phyloP scores from a whole-genome alignment of 2,329 filamentous ascomycete genomes.

The Curvularia lunata region DNA sequence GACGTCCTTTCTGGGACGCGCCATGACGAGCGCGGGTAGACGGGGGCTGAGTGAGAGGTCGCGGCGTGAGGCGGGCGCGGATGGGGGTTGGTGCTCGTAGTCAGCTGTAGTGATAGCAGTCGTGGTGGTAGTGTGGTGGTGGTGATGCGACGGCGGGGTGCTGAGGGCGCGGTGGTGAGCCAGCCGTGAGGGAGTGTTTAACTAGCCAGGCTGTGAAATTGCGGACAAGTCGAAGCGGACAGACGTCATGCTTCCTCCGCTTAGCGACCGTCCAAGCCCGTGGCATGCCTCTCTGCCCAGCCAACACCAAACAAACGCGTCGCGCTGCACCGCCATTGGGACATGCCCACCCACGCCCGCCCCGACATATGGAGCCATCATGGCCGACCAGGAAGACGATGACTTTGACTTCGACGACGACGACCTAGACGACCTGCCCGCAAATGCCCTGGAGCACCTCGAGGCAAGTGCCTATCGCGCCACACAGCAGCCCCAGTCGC shows the following conservation, averaged over 20 bases:
- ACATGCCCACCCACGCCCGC: conserved; percentile 11
- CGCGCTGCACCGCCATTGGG: conserved; percentile 8
- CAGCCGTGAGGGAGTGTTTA: conserved; percentile 2
- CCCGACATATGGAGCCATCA: conserved; percentile 26
- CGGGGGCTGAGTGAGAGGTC: conserved; percentile 11
- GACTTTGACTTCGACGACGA: conserved; percentile 55
- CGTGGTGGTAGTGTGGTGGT: not conserved
- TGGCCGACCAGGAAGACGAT: conserved; percentile 52
- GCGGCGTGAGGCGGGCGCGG: not conserved
- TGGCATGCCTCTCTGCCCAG: not conserved
- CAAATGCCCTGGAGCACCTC: conserved; percentile 53
- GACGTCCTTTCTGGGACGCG: conserved; percentile 62
- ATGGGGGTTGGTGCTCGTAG: conserved; percentile 1
- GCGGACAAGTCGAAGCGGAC: conserved; percentile 16
- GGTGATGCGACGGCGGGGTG: conserved; percentile 14
- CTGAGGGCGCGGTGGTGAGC: conserved; percentile 7
- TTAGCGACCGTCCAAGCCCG: conserved; percentile 3
- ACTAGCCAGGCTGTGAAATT: conserved; percentile 17
- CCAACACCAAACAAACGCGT: conserved; percentile 13
- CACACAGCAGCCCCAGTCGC: conserved; percentile 35
- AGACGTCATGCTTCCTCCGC: conserved; percentile 22
- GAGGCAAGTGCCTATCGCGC: conserved; percentile 54
- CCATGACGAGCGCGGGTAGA: conserved; percentile 29
- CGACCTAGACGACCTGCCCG: conserved; percentile 55
- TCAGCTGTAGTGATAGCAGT: not conserved